These are phyloP conservation scores for Blastocladiella emersonii DNA, from an alignment of 371 early-diverging fungal genomes.

Conservation along the genomic window DNA sequence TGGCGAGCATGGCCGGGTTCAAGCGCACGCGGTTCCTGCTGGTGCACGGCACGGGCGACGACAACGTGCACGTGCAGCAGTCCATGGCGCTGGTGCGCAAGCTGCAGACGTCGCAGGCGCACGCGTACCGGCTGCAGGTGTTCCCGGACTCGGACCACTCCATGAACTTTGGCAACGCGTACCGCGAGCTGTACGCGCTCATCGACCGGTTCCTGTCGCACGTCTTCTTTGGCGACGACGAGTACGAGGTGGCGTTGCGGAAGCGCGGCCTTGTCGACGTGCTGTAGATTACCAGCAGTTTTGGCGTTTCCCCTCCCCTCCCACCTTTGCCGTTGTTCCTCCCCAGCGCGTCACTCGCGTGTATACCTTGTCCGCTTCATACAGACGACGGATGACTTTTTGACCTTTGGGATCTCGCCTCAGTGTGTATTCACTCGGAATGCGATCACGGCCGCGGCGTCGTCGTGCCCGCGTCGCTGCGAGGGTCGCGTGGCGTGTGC, in stretches of 20 bases:
- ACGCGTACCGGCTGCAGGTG: constrained; percentile 62
- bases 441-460: no score
- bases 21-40: constrained; percentile 57
- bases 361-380: no score
- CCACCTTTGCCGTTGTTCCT: no score
- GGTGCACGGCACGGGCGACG: constrained; percentile 85
- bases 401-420: no score
- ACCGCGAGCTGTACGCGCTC: constrained; percentile 29
- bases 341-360: no score
- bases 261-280: no score
- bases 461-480: no score
- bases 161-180: constrained; percentile 56
- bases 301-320: no score
- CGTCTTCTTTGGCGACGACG: not conserved
- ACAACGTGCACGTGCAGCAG: constrained; percentile 82
- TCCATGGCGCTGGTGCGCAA: constrained; percentile 57
- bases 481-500: no score
- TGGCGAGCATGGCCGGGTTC: constrained; percentile 72
- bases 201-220: constrained; percentile 1
- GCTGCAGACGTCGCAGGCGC: constrained; percentile 54
- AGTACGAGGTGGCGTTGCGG: constrained; percentile 4
- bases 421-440: no score
- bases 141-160: constrained; percentile 85
- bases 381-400: no score
- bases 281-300: no score